Conservation (phyloP, 139 green algal genomes). For the Coccomyxa sp. region DNA sequence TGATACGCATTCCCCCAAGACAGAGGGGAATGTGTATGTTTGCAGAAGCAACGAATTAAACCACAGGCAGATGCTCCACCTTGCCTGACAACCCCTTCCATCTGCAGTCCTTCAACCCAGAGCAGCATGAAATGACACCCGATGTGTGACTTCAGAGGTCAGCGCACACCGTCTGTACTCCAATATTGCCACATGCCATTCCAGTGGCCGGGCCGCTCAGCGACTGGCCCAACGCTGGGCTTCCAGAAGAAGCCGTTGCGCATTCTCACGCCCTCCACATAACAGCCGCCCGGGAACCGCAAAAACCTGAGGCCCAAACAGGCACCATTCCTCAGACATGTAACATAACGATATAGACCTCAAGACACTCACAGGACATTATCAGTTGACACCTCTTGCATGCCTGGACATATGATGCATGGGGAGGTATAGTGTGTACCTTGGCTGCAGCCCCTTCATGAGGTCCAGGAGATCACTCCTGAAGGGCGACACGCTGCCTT, state of each 20-base stretch:
- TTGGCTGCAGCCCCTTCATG: conserved; percentile 29
- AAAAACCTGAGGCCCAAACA: conserved; percentile 31
- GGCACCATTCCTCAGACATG: not conserved
- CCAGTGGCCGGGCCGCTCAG: conserved; percentile 46
- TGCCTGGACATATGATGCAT: too few species aligned
- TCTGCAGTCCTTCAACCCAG: too few species aligned
- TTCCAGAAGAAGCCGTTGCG: conserved; percentile 50
- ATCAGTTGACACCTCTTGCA: too few species aligned
- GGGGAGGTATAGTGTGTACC: not conserved
- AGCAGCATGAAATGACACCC: too few species aligned
- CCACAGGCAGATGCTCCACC: too few species aligned
- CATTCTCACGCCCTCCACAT: conserved; percentile 46
- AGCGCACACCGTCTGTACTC: conserved; percentile 40
- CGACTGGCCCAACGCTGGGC: conserved; percentile 24
- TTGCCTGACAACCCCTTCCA: too few species aligned
- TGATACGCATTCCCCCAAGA: too few species aligned
- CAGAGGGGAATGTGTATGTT: too few species aligned
- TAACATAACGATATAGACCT: too few species aligned
- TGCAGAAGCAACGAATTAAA: too few species aligned
- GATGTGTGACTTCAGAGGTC: not conserved
- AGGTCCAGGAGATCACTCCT: conserved; percentile 26
- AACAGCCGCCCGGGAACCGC: conserved; percentile 59
- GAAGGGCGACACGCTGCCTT: conserved; percentile 28
- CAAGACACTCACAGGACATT: too few species aligned
- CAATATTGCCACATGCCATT: conserved; percentile 65